Base-by-base conservation (phyloP, 129 eudicot genomes). In the Helianthus tuberosus region DNA sequence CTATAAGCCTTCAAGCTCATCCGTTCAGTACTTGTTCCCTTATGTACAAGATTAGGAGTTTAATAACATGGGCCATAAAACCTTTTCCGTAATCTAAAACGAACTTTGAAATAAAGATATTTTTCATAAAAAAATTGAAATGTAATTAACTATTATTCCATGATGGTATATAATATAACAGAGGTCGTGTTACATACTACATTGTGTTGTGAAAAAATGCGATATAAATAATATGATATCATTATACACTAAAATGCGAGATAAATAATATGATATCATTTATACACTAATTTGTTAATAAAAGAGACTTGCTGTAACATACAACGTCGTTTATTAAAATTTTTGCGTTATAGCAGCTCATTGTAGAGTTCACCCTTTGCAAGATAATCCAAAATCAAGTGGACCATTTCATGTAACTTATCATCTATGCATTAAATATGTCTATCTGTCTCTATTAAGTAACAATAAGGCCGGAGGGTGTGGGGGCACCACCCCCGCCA, bases 321-420 rank as follows among this genome's bases (percentile, higher is more conserved):
- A 65, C 91, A 76, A 41, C 96, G 89, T 54, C 86, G 74, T 81
- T 91, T 96, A 68, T 81, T 86, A 68, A 91, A 91, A 71, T 86
- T 84, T 75, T 89, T 89, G 82, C 93, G 83, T 66, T 82, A 85
- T 79, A 86, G 97, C 50, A 89, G 80, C 80, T 91, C 93, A 75
- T 85, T 91, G 86, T 91, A 91, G 69, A 91, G 91, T 75, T 89
- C 96, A 32, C 97, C 96, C 75, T 86, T 91, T 61, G 96, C 87
- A 67, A 91, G 96, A 81, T 84, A 91, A 73, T 91, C 97, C 77
- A 91, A 72, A 71, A 91, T 91, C 86, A 91, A 69, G 62, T 91
- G 89, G 38, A 91, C 97, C 73, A 93, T 80, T 83, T 91, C 89
- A 92, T 91, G 97, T 39, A 80, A 48, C n/a, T 51, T 64, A 39